Evolutionary conservation across 805 yeast genomes (phyloP).

Genomic region (Saccharomycopsis babjevae): DNA sequence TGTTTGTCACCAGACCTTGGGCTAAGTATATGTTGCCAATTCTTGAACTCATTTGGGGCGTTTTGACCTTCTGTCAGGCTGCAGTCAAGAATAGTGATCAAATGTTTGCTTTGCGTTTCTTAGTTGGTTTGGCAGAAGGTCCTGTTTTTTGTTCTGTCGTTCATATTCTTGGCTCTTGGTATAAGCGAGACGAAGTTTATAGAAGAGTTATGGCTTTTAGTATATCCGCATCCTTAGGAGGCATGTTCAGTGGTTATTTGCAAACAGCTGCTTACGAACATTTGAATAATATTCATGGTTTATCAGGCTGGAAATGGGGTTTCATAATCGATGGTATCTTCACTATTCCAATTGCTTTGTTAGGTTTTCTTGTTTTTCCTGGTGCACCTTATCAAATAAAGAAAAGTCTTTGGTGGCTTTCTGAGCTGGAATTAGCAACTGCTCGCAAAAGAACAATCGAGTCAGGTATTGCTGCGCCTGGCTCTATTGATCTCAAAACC

Average conservation of each 20-base stretch:
- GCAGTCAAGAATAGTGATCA: constrained; percentile 24
- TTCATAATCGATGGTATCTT: constrained; percentile 41
- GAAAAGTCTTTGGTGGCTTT: neutral
- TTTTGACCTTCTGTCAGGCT: constrained; percentile 15
- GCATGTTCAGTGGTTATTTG: constrained; percentile 22
- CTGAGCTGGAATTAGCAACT: neutral
- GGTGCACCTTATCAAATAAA: constrained; percentile 26
- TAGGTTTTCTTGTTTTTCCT: constrained; percentile 30
- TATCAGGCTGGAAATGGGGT: constrained; percentile 42
- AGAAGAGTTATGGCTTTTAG: constrained; percentile 24
- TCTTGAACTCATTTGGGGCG: constrained; percentile 18
- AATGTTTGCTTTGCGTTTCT: constrained; percentile 35
- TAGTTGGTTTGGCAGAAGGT: constrained; percentile 19
- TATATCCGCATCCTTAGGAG: constrained; percentile 31
- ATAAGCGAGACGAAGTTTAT: constrained; percentile 32
- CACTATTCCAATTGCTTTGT: constrained; percentile 28
- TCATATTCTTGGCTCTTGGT: constrained; percentile 30
- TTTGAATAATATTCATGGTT: constrained; percentile 27
- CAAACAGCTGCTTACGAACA: constrained; percentile 23
- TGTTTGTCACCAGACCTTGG: constrained; percentile 19
- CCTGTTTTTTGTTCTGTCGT: constrained; percentile 32
- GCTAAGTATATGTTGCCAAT: constrained; percentile 10
- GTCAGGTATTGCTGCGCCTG: neutral
- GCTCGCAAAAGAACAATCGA: neutral
- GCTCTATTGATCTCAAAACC: neutral